phyloP scores from a whole-genome alignment of 2,329 filamentous ascomycete species.

The Pezicula carpinea region DNA sequence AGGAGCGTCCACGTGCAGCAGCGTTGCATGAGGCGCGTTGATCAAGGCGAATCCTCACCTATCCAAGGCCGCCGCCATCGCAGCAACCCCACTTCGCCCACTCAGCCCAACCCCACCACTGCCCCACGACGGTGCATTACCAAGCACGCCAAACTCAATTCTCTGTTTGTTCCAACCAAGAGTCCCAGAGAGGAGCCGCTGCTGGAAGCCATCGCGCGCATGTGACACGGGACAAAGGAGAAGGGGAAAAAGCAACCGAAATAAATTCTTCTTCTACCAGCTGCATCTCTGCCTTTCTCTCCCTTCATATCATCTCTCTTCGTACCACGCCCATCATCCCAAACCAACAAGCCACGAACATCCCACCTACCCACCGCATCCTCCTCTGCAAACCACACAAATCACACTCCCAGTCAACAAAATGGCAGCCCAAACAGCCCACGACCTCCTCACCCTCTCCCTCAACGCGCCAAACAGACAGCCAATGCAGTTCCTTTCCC shows the following conservation, averaged over 20 bases:
- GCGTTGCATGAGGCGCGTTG: neutral
- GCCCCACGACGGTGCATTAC: neutral
- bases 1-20: neutral
- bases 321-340: neutral
- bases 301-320: neutral
- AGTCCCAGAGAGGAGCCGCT: neutral
- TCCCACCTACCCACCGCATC: neutral
- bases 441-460: constrained; percentile 2
- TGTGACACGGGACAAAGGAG: too few relatives aligned
- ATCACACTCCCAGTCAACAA: neutral
- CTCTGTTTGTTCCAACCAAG: too few relatives aligned
- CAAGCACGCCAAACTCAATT: neutral
- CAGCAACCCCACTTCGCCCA: neutral
- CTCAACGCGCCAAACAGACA: constrained; percentile 2
- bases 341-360: neutral
- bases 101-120: constrained; percentile 1
- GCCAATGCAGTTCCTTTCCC: constrained; percentile 18
- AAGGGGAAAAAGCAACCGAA: too few relatives aligned
- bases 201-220: too few relatives aligned
- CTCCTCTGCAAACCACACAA: neutral
- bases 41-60: neutral
- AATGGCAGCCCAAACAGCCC: constrained; percentile 13
- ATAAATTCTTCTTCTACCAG: neutral
- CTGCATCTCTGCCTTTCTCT: neutral
- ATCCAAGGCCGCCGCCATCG: neutral